A percentile compares a stretch with the other conserved stretches of the same genome.
Conservation (phyloP, 192 early-diverging fungal species). For the Coemansia sp. region DNA sequence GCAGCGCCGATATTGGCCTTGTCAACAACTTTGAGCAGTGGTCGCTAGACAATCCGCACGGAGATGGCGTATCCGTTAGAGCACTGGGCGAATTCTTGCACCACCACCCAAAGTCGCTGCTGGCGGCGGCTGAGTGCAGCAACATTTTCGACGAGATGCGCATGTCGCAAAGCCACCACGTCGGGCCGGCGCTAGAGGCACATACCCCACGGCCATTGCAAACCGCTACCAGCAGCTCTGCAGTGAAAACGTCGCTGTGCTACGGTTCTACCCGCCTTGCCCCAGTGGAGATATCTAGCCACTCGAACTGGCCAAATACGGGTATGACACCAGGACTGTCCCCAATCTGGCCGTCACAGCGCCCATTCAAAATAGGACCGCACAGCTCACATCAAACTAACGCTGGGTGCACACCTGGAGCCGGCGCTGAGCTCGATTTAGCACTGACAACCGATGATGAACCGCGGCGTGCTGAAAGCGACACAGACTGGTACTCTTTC, state of each 20-base stretch:
- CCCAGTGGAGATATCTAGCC: background rate
- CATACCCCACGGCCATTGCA: background rate
- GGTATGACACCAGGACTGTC: background rate
- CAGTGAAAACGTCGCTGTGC: background rate
- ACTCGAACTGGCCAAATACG: background rate
- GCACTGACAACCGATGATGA: background rate
- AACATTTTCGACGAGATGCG: constrained; percentile 32
- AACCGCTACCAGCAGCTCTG: background rate
- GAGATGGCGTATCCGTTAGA: constrained; percentile 16
- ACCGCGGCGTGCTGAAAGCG: background rate
- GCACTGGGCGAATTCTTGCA: constrained; percentile 36
- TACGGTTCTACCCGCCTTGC: background rate
- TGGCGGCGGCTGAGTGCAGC: constrained; percentile 46
- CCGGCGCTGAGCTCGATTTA: background rate
- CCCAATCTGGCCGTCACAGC: background rate
- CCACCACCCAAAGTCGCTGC: constrained; percentile 49
- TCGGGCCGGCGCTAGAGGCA: background rate
- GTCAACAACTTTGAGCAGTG: constrained; percentile 12
- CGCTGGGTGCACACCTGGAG: background rate
- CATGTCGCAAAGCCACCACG: background rate
- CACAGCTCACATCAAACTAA: background rate
- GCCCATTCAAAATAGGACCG: background rate
- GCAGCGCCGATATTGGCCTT: background rate
- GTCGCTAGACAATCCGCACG: constrained; percentile 13
- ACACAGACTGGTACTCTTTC: background rate